phyloP scores from a whole-genome alignment of 495 filamentous ascomycete genomes.

The Bacidia gigantensis region DNA sequence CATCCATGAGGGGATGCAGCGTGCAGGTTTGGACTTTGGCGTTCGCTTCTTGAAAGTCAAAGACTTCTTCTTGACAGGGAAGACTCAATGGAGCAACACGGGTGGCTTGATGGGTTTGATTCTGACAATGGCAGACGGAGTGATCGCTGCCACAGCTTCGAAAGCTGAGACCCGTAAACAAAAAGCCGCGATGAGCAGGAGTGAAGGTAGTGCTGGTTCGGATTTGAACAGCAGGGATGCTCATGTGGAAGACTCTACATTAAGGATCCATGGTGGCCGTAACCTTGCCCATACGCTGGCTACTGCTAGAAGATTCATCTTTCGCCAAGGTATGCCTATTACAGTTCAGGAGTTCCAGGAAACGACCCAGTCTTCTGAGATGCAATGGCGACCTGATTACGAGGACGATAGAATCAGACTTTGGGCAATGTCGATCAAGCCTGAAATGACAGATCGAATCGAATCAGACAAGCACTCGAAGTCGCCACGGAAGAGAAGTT shows the following conservation, averaged over 20 bases:
- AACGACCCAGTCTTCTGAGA: slow-evolving; percentile 19
- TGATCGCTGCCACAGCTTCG: slow-evolving; percentile 23
- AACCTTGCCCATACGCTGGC: slow-evolving; percentile 71
- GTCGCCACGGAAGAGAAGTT: slow-evolving; percentile 45
- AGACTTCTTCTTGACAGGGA: slow-evolving; percentile 71
- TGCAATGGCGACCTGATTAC: slow-evolving; percentile 44
- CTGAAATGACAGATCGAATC: slow-evolving; percentile 13
- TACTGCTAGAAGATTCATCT: slow-evolving; percentile 75
- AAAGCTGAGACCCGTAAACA: slow-evolving; percentile 14
- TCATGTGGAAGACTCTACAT: slow-evolving; percentile 10
- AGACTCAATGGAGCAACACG: slow-evolving; percentile 54
- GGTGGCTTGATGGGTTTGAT: slow-evolving; percentile 79
- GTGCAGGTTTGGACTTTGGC: slow-evolving; percentile 54
- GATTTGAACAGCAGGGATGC: neutral
- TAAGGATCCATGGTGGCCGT: slow-evolving; percentile 63
- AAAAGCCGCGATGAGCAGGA: slow-evolving; percentile 2
- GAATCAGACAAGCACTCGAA: slow-evolving; percentile 13
- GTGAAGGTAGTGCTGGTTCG: slow-evolving; percentile 21
- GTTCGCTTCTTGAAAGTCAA: slow-evolving; percentile 43
- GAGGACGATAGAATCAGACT: slow-evolving; percentile 61
- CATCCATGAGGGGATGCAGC: slow-evolving; percentile 70
- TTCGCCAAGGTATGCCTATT: slow-evolving; percentile 66
- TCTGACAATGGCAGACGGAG: slow-evolving; percentile 61
- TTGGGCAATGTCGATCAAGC: slow-evolving; percentile 58
- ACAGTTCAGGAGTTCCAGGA: slow-evolving; percentile 44